phyloP scores from a whole-genome alignment of 2,329 filamentous ascomycete species.

The Tolypocladium amazonense region DNA sequence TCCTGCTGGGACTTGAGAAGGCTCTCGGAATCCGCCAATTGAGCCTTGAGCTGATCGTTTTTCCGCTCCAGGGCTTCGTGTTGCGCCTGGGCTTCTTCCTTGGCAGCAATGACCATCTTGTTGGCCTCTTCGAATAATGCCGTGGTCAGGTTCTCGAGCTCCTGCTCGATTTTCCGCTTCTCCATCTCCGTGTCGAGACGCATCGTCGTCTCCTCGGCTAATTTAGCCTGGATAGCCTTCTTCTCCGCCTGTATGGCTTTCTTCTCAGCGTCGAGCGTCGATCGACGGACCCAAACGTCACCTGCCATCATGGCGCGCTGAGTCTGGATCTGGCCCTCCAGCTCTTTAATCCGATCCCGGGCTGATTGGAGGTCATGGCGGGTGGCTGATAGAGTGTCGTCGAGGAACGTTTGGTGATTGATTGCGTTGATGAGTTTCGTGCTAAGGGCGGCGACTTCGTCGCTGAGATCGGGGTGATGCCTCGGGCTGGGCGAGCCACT shows the following conservation, averaged over 20 bases:
- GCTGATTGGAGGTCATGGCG: constrained; percentile 74
- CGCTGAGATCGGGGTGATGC: constrained; percentile 45
- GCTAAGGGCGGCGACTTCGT: constrained; percentile 81
- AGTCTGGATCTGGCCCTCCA: constrained; percentile 56
- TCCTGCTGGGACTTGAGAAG: constrained; percentile 86
- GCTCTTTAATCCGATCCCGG: constrained; percentile 51
- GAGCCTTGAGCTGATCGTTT: constrained; percentile 77
- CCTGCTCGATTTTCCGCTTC: constrained; percentile 83
- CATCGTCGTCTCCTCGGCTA: constrained; percentile 55
- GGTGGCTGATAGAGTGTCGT: constrained; percentile 75
- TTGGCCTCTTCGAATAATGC: constrained; percentile 98
- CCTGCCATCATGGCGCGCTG: constrained; percentile 63
- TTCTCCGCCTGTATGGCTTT: constrained; percentile 49
- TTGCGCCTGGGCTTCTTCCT: constrained; percentile 79
- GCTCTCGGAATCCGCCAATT: constrained; percentile 77
- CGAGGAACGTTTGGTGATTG: constrained; percentile 86
- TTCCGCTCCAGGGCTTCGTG: constrained; percentile 71
- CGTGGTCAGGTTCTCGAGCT: constrained; percentile 81
- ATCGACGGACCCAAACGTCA: constrained; percentile 66
- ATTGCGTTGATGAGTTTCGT: constrained; percentile 96
- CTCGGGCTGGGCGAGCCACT: constrained; percentile 18
- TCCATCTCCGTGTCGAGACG: constrained; percentile 61
- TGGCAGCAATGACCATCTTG: constrained; percentile 85
- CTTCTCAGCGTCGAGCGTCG: constrained; percentile 64
- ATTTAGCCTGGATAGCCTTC: constrained; percentile 41